phyloP scores from a whole-genome alignment of 2,329 filamentous ascomycete species.

The Fusarium sterilihyphosum region DNA sequence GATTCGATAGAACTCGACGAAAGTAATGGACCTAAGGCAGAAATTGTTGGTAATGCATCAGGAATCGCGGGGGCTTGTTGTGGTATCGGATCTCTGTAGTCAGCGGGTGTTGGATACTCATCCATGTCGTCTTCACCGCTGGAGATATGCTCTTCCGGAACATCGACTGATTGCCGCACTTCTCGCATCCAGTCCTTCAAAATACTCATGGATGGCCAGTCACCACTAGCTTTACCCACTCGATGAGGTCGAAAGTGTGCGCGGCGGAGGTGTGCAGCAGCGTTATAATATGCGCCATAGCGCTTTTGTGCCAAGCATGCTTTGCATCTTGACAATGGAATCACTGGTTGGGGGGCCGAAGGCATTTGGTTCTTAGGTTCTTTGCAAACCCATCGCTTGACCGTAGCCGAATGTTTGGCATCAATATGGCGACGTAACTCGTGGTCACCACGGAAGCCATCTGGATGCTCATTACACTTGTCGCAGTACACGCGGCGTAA shows the following conservation, averaged over 20 bases:
- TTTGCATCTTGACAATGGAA: conserved; percentile 65
- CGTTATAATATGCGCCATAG: conserved; percentile 69
- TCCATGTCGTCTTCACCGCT: conserved; percentile 64
- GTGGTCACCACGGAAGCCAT: conserved; percentile 91
- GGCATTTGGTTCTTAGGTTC: conserved; percentile 56
- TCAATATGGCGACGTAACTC: conserved; percentile 78
- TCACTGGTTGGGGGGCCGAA: conserved; percentile 57
- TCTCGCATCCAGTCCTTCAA: conserved; percentile 71
- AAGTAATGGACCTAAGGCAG: conserved; percentile 22
- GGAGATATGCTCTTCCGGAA: conserved; percentile 55
- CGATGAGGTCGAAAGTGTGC: conserved; percentile 67
- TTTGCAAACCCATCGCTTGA: conserved; percentile 66
- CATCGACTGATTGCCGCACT: conserved; percentile 62
- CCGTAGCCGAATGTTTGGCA: conserved; percentile 64
- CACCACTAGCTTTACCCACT: conserved; percentile 66
- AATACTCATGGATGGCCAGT: conserved; percentile 67
- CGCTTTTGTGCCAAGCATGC: conserved; percentile 66
- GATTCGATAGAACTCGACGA: conserved; percentile 36
- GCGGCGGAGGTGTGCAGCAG: conserved; percentile 66
- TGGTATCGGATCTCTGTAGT: conserved; percentile 21
- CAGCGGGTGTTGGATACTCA: conserved; percentile 46
- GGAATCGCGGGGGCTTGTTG: conserved; percentile 23
- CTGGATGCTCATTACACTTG: conserved; percentile 82
- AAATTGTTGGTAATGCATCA: conserved; percentile 23
- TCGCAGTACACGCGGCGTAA: conserved; percentile 80